phyloP scores from a whole-genome alignment of 805 yeast genomes.

The Starmera quercuum region DNA sequence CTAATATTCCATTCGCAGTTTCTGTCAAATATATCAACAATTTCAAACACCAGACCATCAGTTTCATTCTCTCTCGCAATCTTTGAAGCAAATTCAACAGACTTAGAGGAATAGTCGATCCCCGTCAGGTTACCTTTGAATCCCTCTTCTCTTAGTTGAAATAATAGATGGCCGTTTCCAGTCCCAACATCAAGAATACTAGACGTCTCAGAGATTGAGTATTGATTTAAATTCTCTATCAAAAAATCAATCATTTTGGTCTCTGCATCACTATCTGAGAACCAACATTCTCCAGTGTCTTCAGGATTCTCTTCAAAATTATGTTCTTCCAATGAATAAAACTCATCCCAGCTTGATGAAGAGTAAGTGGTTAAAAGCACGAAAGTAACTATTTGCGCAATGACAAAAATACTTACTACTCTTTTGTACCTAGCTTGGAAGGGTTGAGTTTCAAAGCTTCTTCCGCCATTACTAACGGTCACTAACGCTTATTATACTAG shows the following conservation, averaged over 20 bases:
- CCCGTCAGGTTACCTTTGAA: slow-evolving; percentile 58
- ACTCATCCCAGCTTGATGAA: slow-evolving; percentile 67
- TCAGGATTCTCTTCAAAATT: slow-evolving; percentile 70
- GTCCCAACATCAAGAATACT: slow-evolving; percentile 81
- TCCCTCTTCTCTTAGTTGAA: slow-evolving; percentile 60
- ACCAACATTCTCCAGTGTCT: slow-evolving; percentile 97
- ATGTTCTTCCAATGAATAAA: slow-evolving; percentile 62
- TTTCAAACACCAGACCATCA: slow-evolving; percentile 40
- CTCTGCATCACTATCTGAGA: slow-evolving; percentile 92
- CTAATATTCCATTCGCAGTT: slow-evolving; percentile 20
- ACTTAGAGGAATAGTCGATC: slow-evolving; percentile 76
- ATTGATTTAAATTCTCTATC: slow-evolving; percentile 37
- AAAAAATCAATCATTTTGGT: slow-evolving; percentile 70
- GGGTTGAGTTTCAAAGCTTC: slow-evolving; percentile 48
- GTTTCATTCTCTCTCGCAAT: slow-evolving; percentile 41
- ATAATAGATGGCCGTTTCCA: slow-evolving; percentile 89
- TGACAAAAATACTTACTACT: slow-evolving; percentile 41
- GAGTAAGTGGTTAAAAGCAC: no score
- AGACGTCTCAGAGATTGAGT: slow-evolving; percentile 22
- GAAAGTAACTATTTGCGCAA: not conserved
- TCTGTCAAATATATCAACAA: slow-evolving; percentile 58
- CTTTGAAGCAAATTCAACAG: slow-evolving; percentile 66
- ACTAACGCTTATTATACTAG: no score
- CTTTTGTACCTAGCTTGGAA: slow-evolving; percentile 80
- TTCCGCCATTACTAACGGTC: slow-evolving; percentile 21